phyloP scores from a whole-genome alignment of 2,329 filamentous ascomycete species.

The Talaromyces albobiverticillius region DNA sequence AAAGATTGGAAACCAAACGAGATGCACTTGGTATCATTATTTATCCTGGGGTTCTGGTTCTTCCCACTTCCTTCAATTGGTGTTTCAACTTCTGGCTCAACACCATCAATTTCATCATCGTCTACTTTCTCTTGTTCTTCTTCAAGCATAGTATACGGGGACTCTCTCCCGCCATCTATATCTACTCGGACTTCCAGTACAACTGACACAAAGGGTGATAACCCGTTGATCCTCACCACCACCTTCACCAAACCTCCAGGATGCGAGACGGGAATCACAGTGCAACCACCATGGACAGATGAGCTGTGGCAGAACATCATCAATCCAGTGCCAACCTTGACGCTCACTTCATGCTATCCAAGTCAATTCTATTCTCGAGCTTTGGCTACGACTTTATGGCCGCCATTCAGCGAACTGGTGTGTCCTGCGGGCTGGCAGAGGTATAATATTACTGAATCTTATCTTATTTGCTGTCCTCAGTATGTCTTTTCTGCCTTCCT shows the following conservation, averaged over 20 bases:
- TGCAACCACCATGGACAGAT: not conserved
- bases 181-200: not conserved
- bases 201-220: not conserved
- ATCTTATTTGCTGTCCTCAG: no score
- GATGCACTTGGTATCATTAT: no score
- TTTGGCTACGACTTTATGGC: not conserved
- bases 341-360: slow-evolving; percentile 10
- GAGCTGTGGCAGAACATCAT: slow-evolving; percentile 12
- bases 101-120: not conserved
- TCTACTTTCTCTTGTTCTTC: no score
- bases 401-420: no score
- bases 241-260: slow-evolving; percentile 6
- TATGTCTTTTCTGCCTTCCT: no score
- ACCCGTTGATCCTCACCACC: not conserved
- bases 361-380: slow-evolving; percentile 13
- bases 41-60: not conserved
- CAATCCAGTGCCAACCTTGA: slow-evolving; percentile 9
- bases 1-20: no score
- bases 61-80: not conserved
- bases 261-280: slow-evolving; percentile 2
- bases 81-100: not conserved
- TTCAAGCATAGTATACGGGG: not conserved
- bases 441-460: no score
- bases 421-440: no score
- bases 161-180: no score